A percentile compares a stretch with the other conserved stretches of the same genome.
Conservation (phyloP, 345 rosid species). For the Bruguiera parviflora region DNA sequence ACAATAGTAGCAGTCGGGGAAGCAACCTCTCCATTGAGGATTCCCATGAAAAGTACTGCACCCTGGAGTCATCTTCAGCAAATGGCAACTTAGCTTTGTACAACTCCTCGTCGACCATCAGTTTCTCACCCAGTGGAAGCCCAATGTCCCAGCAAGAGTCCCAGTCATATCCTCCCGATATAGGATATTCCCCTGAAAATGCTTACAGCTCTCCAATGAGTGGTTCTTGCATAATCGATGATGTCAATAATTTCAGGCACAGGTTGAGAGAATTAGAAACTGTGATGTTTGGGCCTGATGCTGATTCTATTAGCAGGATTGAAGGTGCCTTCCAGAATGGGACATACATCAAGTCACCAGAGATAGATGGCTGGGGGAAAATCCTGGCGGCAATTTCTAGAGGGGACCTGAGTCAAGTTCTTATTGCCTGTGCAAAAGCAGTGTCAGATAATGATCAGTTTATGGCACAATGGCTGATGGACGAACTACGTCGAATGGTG, state of each 20-base stretch:
- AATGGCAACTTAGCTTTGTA: conserved; percentile 33
- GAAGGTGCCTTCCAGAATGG: conserved; percentile 30
- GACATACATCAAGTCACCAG: conserved; percentile 18
- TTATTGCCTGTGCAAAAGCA: conserved; percentile 70
- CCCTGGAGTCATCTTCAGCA: conserved; percentile 57
- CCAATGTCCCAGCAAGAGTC: conserved; percentile 51
- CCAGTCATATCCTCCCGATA: conserved; percentile 33
- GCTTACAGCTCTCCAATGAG: conserved; percentile 52
- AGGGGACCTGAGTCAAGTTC: conserved; percentile 58
- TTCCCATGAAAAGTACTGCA: conserved; percentile 48
- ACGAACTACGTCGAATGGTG: conserved; percentile 64
- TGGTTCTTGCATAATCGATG: conserved; percentile 77
- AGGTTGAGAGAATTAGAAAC: conserved; percentile 79
- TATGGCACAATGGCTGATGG: conserved; percentile 68
- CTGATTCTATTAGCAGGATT: conserved; percentile 42
- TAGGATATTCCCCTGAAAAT: conserved; percentile 52
- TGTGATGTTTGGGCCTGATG: conserved; percentile 84
- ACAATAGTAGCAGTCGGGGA: conserved; percentile 26
- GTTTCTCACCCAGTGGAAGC: conserved; percentile 47
- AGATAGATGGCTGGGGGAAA: conserved; percentile 47
- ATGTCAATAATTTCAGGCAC: conserved; percentile 50
- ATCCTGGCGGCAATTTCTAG: conserved; percentile 49
- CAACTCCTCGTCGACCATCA: conserved; percentile 40
- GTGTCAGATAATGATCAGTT: conserved; percentile 65
- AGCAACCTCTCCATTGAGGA: conserved; percentile 30